Conservation (phyloP, 441 rosid genomes). For the Populus trichocarpa region DNA sequence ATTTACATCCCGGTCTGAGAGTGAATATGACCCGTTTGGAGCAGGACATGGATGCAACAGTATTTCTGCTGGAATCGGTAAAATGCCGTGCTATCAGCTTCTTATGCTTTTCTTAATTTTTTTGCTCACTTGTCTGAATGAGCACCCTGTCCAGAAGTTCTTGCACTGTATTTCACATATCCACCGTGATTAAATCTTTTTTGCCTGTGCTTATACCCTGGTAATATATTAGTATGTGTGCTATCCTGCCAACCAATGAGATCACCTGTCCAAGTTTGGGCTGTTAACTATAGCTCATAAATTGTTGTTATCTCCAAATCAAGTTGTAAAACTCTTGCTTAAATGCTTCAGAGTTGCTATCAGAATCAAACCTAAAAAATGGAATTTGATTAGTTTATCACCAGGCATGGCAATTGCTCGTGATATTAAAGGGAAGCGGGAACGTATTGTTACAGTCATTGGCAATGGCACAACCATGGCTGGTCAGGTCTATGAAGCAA, state of each 20-base stretch:
- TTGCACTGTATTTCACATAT: not conserved
- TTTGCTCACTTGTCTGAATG: not conserved
- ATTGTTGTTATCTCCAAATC: not conserved
- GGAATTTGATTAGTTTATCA: slow-evolving; percentile 6
- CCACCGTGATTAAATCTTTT: not conserved
- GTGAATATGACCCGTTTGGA: slow-evolving; percentile 86
- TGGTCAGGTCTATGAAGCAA: slow-evolving; percentile 94
- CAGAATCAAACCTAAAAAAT: slow-evolving; percentile 4
- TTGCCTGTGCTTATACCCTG: not conserved
- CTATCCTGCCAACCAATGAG: not conserved
- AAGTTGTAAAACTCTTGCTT: not conserved
- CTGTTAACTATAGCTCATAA: not conserved
- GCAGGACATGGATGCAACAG: slow-evolving; percentile 91
- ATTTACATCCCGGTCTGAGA: slow-evolving; percentile 57
- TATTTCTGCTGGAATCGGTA: slow-evolving; percentile 94
- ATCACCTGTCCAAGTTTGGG: not conserved
- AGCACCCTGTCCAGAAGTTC: not conserved
- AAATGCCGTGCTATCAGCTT: slow-evolving; percentile 10
- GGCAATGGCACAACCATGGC: slow-evolving; percentile 77
- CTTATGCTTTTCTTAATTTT: not conserved
- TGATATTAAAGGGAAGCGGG: slow-evolving; percentile 82
- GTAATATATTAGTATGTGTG: not conserved
- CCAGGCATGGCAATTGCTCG: slow-evolving; percentile 89
- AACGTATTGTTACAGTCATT: slow-evolving; percentile 67
- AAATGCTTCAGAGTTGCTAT: not conserved